Conservation (phyloP, 352 stramenopile species). For the Thalassiosira ordinaria region DNA sequence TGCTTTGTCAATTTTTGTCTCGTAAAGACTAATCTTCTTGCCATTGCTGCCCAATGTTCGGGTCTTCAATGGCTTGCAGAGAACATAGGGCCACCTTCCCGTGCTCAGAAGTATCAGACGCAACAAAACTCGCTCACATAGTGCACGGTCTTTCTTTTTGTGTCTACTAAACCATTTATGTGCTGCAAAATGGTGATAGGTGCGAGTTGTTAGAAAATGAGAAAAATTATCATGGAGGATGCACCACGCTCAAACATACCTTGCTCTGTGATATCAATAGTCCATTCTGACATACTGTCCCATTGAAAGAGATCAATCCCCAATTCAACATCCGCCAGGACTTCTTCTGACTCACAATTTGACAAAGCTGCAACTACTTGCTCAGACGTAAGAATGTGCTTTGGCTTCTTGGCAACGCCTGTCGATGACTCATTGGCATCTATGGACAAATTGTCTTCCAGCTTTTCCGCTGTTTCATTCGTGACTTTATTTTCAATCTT, state of each 20-base stretch:
- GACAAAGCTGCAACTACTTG: conserved; percentile 34
- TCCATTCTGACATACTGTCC: conserved; percentile 48
- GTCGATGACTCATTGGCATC: too few species aligned
- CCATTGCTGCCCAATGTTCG: conserved; percentile 19
- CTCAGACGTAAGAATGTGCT: conserved; percentile 20
- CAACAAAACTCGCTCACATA: conserved; percentile 58
- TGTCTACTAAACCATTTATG: conserved; percentile 63
- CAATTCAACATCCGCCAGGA: conserved; percentile 42
- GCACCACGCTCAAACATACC: too few species aligned
- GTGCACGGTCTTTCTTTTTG: conserved; percentile 48
- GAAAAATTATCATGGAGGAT: too few species aligned
- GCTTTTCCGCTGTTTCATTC: not conserved
- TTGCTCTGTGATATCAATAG: conserved; percentile 60
- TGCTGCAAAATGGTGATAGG: too few species aligned
- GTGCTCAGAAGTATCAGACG: conserved; percentile 54
- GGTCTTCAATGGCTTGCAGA: conserved; percentile 57
- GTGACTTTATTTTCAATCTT: not conserved
- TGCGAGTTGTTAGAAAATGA: too few species aligned
- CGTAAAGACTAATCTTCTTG: conserved; percentile 47
- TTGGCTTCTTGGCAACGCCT: not conserved
- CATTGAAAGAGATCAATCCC: conserved; percentile 56
- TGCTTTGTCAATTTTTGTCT: conserved; percentile 71
- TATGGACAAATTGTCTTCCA: not conserved
- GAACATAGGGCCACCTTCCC: conserved; percentile 61
- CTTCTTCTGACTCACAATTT: conserved; percentile 42